Evolutionary conservation across 2,329 filamentous ascomycete genomes (phyloP).

Genomic region (Tolypocladium amazonense): DNA sequence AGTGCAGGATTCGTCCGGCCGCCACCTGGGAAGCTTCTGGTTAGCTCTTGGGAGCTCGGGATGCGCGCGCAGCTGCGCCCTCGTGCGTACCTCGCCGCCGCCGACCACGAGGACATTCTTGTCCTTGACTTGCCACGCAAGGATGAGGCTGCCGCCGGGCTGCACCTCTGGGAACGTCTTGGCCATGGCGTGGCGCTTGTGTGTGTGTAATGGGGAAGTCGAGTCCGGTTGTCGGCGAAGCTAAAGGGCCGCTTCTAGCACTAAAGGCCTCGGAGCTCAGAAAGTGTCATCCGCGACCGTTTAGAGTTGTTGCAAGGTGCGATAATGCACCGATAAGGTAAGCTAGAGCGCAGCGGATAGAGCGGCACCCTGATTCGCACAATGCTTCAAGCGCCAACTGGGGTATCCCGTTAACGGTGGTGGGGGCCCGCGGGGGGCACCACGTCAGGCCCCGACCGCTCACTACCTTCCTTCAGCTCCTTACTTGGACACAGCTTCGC

Average conservation of each 20-base stretch:
- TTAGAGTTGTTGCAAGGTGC: not conserved
- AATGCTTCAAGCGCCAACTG: not conserved
- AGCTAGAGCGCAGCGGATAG: not conserved
- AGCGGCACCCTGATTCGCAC: not conserved
- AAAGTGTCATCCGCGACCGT: not conserved
- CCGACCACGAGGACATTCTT: constrained; percentile 89
- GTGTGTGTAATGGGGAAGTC: constrained; percentile 1
- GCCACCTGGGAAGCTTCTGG: constrained; percentile 57
- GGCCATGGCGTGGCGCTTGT: constrained; percentile 19
- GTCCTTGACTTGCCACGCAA: constrained; percentile 89
- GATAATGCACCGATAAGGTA: not conserved
- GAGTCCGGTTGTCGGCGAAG: constrained; percentile 6
- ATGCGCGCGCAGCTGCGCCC: not conserved
- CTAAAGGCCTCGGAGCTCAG: not conserved
- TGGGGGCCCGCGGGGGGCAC: not conserved
- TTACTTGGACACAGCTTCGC: not conserved
- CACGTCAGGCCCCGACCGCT: not conserved
- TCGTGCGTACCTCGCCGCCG: constrained; percentile 73
- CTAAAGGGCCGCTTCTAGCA: not conserved
- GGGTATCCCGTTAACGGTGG: not conserved
- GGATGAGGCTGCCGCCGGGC: constrained; percentile 82
- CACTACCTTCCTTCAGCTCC: not conserved
- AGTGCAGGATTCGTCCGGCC: constrained; percentile 84
- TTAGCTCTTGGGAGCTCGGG: constrained; percentile 3
- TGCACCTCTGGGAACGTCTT: constrained; percentile 67